These are phyloP conservation scores for Exophiala aquamarina DNA, from an alignment of 2,329 filamentous ascomycete species.

Conservation along the genomic window DNA sequence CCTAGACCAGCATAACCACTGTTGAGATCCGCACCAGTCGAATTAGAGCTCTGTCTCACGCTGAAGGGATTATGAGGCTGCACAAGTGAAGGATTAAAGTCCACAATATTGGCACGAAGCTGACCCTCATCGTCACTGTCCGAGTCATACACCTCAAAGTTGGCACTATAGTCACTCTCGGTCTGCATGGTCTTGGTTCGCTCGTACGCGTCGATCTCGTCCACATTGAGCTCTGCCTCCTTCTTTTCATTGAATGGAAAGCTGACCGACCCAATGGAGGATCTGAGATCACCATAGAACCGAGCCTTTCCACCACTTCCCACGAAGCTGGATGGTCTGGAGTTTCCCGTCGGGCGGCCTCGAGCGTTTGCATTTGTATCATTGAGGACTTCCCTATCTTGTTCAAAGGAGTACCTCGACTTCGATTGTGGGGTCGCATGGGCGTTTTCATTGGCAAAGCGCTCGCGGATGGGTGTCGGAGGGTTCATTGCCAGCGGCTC, in stretches of 20 bases:
- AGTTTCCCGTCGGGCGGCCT: conserved; percentile 13
- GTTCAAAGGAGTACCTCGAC: background rate
- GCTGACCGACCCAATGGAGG: conserved; percentile 15
- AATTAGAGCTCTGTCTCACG: conserved; percentile 24
- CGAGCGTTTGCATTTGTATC: conserved; percentile 36
- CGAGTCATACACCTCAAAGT: conserved; percentile 26
- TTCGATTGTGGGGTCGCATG: conserved; percentile 10
- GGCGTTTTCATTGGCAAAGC: conserved; percentile 26
- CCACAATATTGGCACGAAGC: conserved; percentile 13
- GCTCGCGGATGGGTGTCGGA: conserved; percentile 40
- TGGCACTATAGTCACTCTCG: conserved; percentile 24
- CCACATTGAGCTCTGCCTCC: background rate
- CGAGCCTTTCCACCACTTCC: conserved; percentile 35
- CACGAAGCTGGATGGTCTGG: conserved; percentile 30
- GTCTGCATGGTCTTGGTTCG: conserved; percentile 26
- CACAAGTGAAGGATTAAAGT: conserved; percentile 29
- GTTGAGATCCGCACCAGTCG: conserved; percentile 26
- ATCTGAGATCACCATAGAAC: conserved; percentile 40
- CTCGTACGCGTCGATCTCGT: conserved; percentile 14
- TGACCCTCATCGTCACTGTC: conserved; percentile 14
- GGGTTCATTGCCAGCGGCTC: conserved; percentile 49
- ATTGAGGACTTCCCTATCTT: conserved; percentile 5
- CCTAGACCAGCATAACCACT: conserved; percentile 28
- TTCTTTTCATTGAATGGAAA: conserved; percentile 8
- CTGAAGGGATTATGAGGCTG: conserved; percentile 21